These are phyloP conservation scores for Davidsoniella eucalypti DNA, from an alignment of 2,329 filamentous ascomycete genomes.

Conservation along the genomic window DNA sequence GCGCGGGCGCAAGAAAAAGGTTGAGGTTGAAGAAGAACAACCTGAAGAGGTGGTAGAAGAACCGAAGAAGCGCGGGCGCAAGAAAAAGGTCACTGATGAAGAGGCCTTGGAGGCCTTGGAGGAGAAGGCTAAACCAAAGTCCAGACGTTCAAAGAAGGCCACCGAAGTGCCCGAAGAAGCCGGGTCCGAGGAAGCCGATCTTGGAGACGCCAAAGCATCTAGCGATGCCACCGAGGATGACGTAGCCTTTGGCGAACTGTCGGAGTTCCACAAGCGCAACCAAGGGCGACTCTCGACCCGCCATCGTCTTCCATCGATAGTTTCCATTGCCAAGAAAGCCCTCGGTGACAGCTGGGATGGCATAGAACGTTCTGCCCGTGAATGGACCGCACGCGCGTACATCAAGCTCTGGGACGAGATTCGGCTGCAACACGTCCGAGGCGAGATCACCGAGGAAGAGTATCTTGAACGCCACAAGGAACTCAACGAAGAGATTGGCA, in stretches of 20 bases:
- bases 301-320: too few species aligned
- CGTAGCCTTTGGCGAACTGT: not conserved
- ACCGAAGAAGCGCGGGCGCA: not conserved
- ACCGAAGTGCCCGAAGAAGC: too few species aligned
- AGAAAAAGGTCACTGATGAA: not conserved
- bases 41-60: not conserved
- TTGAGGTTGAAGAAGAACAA: not conserved
- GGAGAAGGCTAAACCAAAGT: not conserved
- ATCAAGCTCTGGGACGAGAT: not conserved
- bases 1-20: not conserved
- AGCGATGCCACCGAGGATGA: not conserved
- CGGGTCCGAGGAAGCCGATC: not conserved
- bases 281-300: too few species aligned
- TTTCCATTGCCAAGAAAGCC: not conserved
- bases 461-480: constrained; percentile 19
- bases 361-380: constrained; percentile 1
- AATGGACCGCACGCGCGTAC: constrained; percentile 5
- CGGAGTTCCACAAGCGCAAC: too few species aligned
- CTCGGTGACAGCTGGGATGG: not conserved
- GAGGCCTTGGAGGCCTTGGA: not conserved
- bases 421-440: constrained; percentile 6
- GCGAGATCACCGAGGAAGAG: constrained; percentile 14
- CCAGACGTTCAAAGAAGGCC: too few species aligned
- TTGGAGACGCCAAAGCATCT: not conserved
- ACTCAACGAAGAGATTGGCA: constrained; percentile 20